Conservation (phyloP, 208 protist species). For the Leishmania turanica region DNA sequence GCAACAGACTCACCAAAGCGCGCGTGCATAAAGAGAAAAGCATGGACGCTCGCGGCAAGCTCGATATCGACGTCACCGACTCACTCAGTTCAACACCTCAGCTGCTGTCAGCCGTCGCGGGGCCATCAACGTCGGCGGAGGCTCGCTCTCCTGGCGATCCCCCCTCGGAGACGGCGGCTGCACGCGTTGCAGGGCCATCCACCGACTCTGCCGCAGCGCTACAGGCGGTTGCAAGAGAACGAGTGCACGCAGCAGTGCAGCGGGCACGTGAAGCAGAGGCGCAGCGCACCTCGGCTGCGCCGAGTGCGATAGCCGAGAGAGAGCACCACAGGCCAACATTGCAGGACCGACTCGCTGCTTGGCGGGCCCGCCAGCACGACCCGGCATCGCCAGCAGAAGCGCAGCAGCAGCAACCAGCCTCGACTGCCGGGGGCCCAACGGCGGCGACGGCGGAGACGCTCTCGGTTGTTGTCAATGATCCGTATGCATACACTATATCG, state of each 20-base stretch:
- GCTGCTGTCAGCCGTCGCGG: not conserved
- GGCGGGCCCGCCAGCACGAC: constrained; percentile 38
- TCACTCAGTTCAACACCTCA: not conserved
- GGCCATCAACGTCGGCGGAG: not conserved
- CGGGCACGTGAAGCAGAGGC: constrained; percentile 11
- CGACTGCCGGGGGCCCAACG: not conserved
- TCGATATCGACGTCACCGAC: not conserved
- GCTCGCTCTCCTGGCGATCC: not conserved
- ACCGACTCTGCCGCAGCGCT: not conserved
- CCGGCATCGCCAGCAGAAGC: not conserved
- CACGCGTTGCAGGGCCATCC: not conserved
- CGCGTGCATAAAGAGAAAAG: not conserved
- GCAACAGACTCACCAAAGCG: not conserved
- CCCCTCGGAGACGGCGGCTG: not conserved
- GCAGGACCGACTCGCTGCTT: constrained; percentile 49
- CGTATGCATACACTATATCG: not conserved
- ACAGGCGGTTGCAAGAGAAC: not conserved
- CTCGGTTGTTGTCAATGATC: not conserved
- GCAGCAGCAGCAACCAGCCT: not conserved
- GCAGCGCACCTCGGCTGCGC: not conserved
- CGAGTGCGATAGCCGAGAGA: not conserved
- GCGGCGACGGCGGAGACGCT: not conserved
- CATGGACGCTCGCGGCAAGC: not conserved
- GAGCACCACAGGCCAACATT: constrained; percentile 11
- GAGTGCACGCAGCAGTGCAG: constrained; percentile 18